Percentiles rank a stretch among this genome's conserved stretches.
phyloP scores from a whole-genome alignment of 179 eudicot species.

The Spinacia oleracea region DNA sequence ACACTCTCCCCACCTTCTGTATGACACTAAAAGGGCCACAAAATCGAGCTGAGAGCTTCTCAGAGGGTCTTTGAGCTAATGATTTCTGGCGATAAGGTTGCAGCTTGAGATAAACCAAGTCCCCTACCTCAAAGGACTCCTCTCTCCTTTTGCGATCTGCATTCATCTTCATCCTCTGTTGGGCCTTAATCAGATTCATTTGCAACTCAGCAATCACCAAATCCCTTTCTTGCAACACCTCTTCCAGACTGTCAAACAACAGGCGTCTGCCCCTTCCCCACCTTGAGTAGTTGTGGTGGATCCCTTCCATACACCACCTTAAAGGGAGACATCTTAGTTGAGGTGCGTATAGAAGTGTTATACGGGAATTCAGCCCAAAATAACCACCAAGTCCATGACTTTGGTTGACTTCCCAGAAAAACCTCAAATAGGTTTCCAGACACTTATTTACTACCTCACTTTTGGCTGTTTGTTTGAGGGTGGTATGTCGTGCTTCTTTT shows the following conservation, averaged over 20 bases:
- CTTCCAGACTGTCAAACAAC: too few relatives aligned
- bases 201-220: background rate
- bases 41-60: background rate
- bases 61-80: background rate
- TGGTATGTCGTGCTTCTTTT: too few relatives aligned
- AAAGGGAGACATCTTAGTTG: background rate
- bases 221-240: background rate
- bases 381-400: background rate
- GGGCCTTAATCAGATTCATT: too few relatives aligned
- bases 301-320: background rate
- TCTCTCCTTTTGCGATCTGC: background rate
- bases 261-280: too few relatives aligned
- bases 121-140: background rate
- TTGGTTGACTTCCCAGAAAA: background rate
- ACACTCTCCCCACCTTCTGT: too few relatives aligned
- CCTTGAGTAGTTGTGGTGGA: background rate
- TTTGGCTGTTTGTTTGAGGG: background rate
- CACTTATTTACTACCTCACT: background rate
- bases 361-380: background rate
- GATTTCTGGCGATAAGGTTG: background rate
- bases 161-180: background rate
- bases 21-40: background rate
- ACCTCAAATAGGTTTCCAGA: background rate
- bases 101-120: background rate
- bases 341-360: background rate